These are phyloP conservation scores for Dalechampia spathulata DNA, from an alignment of 441 rosid species.

Conservation along the genomic window DNA sequence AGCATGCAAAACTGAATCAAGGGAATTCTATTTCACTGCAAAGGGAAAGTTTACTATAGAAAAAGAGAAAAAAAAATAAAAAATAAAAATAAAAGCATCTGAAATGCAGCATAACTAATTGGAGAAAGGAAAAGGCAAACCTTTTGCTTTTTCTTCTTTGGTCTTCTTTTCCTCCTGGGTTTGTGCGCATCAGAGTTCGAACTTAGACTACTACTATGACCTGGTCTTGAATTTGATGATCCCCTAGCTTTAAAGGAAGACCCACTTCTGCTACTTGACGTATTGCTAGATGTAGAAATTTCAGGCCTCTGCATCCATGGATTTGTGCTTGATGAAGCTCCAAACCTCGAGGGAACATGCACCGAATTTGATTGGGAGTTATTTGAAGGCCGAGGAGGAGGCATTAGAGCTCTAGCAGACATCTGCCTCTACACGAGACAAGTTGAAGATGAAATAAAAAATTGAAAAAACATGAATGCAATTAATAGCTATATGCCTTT, in stretches of 20 bases:
- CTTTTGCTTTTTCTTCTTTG: slow-evolving; percentile 89
- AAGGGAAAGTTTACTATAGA: no score
- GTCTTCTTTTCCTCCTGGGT: slow-evolving; percentile 92
- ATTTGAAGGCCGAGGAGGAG: slow-evolving; percentile 80
- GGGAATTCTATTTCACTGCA: not conserved
- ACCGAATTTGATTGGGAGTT: slow-evolving; percentile 27
- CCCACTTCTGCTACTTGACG: slow-evolving; percentile 57
- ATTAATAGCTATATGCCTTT: not conserved
- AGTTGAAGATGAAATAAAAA: slow-evolving; percentile 14
- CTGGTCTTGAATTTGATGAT: slow-evolving; percentile 57
- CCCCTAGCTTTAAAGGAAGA: slow-evolving; percentile 40
- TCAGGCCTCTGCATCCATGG: slow-evolving; percentile 43
- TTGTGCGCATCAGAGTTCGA: slow-evolving; percentile 93
- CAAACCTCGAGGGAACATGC: slow-evolving; percentile 49
- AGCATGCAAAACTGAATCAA: not conserved
- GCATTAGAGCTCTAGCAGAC: slow-evolving; percentile 85
- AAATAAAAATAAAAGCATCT: not conserved
- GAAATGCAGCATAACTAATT: not conserved
- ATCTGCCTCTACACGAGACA: slow-evolving; percentile 40
- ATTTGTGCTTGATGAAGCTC: slow-evolving; percentile 52
- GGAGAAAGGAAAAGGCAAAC: slow-evolving; percentile 17
- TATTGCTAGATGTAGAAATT: slow-evolving; percentile 53
- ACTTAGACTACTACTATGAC: slow-evolving; percentile 86
- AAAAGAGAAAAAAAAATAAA: not conserved
- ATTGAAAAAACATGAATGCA: not conserved